phyloP scores from a whole-genome alignment of 139 green algal genomes.

The Coccomyxa sp. region DNA sequence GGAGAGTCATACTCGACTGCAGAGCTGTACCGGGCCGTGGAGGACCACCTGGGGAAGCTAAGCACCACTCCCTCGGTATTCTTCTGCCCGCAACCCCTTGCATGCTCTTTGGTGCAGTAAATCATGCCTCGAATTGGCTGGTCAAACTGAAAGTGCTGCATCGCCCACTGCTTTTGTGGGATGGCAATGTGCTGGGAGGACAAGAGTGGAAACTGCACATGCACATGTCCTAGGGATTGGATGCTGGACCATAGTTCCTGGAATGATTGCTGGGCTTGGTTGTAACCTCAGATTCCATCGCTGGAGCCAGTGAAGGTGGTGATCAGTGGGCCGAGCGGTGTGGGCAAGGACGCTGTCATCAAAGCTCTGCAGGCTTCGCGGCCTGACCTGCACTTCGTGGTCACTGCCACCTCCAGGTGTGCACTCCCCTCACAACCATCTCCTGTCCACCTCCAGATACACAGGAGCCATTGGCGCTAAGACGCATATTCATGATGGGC shows the following conservation, averaged over 20 bases:
- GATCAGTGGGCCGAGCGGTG: slow-evolving; percentile 86
- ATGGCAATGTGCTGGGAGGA: not conserved
- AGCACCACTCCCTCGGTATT: not conserved
- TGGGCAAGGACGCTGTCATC: slow-evolving; percentile 94
- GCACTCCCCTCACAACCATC: not conserved
- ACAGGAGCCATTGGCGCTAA: too few relatives aligned
- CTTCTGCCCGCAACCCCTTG: not conserved
- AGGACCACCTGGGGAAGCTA: not conserved
- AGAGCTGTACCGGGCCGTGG: not conserved
- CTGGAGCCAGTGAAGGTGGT: slow-evolving; percentile 64
- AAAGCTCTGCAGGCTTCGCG: slow-evolving; percentile 56
- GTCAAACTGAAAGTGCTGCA: not conserved
- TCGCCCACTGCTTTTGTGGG: not conserved
- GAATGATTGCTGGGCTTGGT: not conserved
- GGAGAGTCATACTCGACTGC: not conserved
- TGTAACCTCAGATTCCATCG: not conserved
- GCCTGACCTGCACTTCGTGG: slow-evolving; percentile 88
- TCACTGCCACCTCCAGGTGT: slow-evolving; percentile 88
- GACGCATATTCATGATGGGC: too few relatives aligned
- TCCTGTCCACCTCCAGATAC: not conserved
- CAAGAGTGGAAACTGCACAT: too few relatives aligned
- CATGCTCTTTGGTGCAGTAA: not conserved
- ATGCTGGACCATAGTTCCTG: not conserved
- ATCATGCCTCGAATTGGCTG: not conserved
- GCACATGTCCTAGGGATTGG: too few relatives aligned